These are phyloP conservation scores for Rhodotorula mucilaginosa DNA, from an alignment of 1,284 basidiomycete genomes.

Conservation along the genomic window DNA sequence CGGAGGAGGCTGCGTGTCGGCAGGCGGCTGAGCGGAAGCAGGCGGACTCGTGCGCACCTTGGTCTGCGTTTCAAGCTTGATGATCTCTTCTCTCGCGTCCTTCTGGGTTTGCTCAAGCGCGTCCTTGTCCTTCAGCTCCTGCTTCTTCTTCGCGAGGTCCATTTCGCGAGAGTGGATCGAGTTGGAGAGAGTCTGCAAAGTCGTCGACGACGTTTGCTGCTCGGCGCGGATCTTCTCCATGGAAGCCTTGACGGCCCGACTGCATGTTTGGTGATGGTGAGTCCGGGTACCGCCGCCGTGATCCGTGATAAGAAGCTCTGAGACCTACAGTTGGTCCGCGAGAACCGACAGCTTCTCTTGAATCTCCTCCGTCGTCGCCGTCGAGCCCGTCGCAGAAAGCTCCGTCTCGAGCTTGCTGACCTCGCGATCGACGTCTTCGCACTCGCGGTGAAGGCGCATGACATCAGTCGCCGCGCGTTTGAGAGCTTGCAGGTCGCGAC, in stretches of 20 bases:
- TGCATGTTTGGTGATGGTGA: background rate
- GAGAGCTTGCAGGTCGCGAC: conserved; percentile 63
- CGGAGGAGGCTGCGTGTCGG: no score
- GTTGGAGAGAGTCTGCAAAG: conserved; percentile 25
- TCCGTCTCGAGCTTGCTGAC: conserved; percentile 66
- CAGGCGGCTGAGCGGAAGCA: background rate
- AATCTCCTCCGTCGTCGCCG: conserved; percentile 78
- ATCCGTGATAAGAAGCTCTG: conserved; percentile 1
- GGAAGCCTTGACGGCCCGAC: conserved; percentile 24
- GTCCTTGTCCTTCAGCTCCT: conserved; percentile 64
- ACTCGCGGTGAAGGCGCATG: conserved; percentile 63
- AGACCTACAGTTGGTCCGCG: conserved; percentile 63
- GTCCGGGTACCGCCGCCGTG: background rate
- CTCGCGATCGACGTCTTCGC: conserved; percentile 64
- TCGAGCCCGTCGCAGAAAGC: conserved; percentile 64
- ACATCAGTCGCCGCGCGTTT: conserved; percentile 66
- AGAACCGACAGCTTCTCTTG: conserved; percentile 69
- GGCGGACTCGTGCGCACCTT: conserved; percentile 53
- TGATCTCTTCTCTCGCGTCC: conserved; percentile 49
- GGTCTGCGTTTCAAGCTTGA: conserved; percentile 50
- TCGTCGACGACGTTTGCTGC: conserved; percentile 16
- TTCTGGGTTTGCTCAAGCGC: conserved; percentile 62
- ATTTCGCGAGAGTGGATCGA: conserved; percentile 39
- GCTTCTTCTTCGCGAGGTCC: conserved; percentile 62
- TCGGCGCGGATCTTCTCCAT: conserved; percentile 35